These are phyloP conservation scores for Verbena officinalis DNA, from an alignment of 257 asterid species.

Conservation along the genomic window DNA sequence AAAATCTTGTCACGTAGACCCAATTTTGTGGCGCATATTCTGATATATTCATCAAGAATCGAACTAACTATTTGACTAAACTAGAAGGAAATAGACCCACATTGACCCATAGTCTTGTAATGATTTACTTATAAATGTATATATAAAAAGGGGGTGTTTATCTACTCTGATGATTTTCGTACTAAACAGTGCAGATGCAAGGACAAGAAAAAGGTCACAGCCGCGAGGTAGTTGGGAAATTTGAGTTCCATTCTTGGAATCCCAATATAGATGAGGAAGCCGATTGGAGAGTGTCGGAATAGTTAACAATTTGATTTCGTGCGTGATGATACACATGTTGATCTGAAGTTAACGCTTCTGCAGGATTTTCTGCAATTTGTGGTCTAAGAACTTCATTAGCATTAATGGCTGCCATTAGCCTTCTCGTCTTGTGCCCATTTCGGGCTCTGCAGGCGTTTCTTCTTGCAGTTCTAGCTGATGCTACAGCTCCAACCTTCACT, in stretches of 20 bases:
- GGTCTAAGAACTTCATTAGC: neutral
- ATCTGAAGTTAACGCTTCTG: neutral
- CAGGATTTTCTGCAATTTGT: neutral
- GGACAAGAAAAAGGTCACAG: neutral
- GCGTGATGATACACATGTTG: neutral
- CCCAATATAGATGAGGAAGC: constrained; percentile 3
- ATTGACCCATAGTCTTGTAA: no score
- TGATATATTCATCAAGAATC: constrained; percentile 2
- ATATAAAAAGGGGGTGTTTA: no score
- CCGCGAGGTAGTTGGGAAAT: constrained; percentile 2
- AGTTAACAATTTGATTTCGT: constrained; percentile 15
- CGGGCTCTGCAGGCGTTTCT: constrained; percentile 21
- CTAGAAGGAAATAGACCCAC: constrained; percentile 7
- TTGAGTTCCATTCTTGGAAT: constrained; percentile 15
- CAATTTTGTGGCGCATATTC: constrained; percentile 21
- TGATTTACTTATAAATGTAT: no score
- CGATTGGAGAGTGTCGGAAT: neutral
- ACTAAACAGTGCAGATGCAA: no score
- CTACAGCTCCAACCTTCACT: no score
- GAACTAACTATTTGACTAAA: constrained; percentile 21
- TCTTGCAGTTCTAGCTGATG: no score
- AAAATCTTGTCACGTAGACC: constrained; percentile 18
- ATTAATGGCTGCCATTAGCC: neutral
- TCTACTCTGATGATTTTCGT: no score
- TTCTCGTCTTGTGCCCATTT: neutral